phyloP scores from a whole-genome alignment of 495 filamentous ascomycete genomes.

The Beverwykella pulmonaria region DNA sequence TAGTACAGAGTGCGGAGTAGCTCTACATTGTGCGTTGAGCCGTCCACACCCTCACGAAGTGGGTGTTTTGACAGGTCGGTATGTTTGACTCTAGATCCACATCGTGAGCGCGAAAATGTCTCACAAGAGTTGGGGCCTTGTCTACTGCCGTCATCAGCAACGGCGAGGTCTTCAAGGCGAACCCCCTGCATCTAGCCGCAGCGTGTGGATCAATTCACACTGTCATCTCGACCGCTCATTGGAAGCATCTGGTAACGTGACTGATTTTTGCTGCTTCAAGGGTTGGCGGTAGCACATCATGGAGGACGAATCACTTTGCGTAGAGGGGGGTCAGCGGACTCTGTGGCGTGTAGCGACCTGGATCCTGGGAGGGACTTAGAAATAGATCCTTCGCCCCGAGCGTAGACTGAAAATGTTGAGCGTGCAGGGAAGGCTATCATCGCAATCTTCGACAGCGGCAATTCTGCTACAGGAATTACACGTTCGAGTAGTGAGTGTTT shows the following conservation, averaged over 20 bases:
- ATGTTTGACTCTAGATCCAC: neutral
- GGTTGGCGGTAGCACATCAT: constrained; percentile 26
- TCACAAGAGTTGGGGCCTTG: constrained; percentile 14
- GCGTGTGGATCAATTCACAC: constrained; percentile 14
- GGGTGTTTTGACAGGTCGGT: neutral
- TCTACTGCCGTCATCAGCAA: neutral
- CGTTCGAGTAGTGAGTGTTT: neutral
- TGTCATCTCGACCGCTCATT: constrained; percentile 16
- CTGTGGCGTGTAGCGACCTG: constrained; percentile 25
- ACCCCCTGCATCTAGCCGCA: constrained; percentile 28
- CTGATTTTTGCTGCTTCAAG: constrained; percentile 17
- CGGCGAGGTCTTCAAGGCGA: constrained; percentile 4
- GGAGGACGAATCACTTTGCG: constrained; percentile 19
- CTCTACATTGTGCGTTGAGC: neutral
- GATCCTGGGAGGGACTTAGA: constrained; percentile 15
- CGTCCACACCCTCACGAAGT: neutral
- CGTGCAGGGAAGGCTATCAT: neutral
- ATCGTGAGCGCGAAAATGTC: constrained; percentile 17
- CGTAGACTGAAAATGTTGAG: constrained; percentile 23
- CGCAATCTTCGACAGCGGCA: neutral
- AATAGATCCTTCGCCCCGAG: constrained; percentile 21
- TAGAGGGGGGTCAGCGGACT: constrained; percentile 18
- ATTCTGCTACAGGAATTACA: neutral
- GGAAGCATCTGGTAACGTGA: constrained; percentile 37
- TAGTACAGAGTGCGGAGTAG: neutral